These are phyloP conservation scores for Entomophthora muscae DNA, from an alignment of 371 early-diverging fungal species.

Conservation along the genomic window DNA sequence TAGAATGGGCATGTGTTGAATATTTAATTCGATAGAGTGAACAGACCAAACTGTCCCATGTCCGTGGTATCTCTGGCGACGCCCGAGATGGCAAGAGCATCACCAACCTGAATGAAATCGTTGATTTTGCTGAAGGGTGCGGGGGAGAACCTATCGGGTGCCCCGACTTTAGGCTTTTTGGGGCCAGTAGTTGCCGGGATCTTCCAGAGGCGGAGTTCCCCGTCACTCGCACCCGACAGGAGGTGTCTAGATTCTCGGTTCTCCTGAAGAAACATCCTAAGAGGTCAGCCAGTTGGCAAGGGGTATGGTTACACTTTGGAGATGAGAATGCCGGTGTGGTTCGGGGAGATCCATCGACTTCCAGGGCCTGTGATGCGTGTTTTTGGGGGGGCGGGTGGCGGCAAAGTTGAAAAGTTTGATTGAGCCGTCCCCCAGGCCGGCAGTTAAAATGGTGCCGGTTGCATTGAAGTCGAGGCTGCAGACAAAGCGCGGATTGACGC, in stretches of 20 bases:
- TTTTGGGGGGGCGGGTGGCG: background rate
- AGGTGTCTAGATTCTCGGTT: too few species aligned
- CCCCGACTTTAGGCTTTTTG: background rate
- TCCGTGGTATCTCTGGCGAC: background rate
- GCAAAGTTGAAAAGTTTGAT: background rate
- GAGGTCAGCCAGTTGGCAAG: background rate
- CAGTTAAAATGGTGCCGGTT: background rate
- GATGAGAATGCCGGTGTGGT: background rate
- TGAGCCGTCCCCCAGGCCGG: background rate
- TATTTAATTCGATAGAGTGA: background rate
- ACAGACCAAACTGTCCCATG: background rate
- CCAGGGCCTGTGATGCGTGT: background rate
- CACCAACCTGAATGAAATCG: background rate
- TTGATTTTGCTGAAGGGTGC: background rate
- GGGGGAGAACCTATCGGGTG: background rate
- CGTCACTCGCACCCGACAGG: background rate
- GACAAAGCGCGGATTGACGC: background rate
- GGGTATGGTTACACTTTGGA: background rate
- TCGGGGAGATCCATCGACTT: background rate
- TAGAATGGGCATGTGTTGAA: too few species aligned
- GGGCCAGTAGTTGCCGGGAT: background rate
- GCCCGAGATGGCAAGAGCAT: background rate
- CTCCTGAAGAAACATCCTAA: too few species aligned
- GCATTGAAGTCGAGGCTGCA: background rate
- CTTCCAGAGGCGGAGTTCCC: background rate